A percentile compares a stretch with the other conserved stretches of the same genome.
Conservation (phyloP, 192 early-diverging fungal genomes). For the Chytriomyces sp. region DNA sequence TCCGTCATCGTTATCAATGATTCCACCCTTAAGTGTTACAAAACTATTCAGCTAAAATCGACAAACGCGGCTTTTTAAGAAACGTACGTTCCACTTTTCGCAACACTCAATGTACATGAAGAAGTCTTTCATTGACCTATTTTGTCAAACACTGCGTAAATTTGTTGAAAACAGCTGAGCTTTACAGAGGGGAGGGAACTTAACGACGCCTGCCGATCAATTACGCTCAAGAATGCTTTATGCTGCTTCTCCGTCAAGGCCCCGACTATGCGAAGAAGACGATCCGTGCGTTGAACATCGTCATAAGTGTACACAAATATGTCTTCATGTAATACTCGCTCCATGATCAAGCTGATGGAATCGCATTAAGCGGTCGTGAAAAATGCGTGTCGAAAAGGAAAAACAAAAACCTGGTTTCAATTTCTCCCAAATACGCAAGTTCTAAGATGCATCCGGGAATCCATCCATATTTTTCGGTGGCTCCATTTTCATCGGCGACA, state of each 20-base stretch:
- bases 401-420: conserved; percentile 66
- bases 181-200: background rate
- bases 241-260: conserved; percentile 70
- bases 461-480: conserved; percentile 74
- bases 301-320: conserved; percentile 68
- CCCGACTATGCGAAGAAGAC: conserved; percentile 72
- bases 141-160: background rate
- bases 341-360: conserved; percentile 50
- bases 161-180: background rate
- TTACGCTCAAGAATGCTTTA: conserved; percentile 75
- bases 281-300: conserved; percentile 61
- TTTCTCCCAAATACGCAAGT: conserved; percentile 84
- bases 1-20: conserved; percentile 47
- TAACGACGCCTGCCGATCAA: conserved; percentile 68
- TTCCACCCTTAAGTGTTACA: conserved; percentile 41
- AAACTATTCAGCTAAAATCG: background rate
- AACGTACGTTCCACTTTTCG: conserved; percentile 63
- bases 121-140: conserved; percentile 63
- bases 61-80: conserved; percentile 7
- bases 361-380: background rate
- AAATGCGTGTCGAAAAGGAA: background rate
- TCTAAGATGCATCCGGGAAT: conserved; percentile 85
- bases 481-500: conserved; percentile 52
- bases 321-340: conserved; percentile 64
- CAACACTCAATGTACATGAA: conserved; percentile 65